phyloP scores from a whole-genome alignment of 768 basidiomycete genomes.

The Boletus rex-veris region DNA sequence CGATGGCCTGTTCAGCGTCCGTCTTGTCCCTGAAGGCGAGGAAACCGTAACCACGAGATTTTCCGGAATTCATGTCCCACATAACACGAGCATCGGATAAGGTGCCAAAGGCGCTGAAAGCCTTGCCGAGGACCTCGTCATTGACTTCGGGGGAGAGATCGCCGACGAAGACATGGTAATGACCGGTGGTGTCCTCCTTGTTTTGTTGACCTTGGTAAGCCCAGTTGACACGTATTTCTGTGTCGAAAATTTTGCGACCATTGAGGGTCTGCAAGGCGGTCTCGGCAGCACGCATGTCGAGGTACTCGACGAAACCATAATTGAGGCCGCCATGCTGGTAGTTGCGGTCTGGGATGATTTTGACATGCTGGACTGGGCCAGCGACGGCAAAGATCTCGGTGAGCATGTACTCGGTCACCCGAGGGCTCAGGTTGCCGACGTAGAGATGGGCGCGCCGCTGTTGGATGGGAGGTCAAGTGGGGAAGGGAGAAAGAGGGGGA shows the following conservation, averaged over 20 bases:
- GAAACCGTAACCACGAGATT: constrained; percentile 97
- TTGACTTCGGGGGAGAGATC: constrained; percentile 99
- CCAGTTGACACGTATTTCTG: constrained; percentile 99
- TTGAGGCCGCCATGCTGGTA: constrained; percentile 99
- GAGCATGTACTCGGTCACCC: constrained; percentile 99
- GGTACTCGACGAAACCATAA: constrained; percentile 99
- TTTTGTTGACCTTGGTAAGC: constrained; percentile 98
- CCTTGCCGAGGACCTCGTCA: constrained; percentile 94
- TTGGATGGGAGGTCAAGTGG: constrained; percentile 7
- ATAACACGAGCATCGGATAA: constrained; percentile 98
- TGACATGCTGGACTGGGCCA: constrained; percentile 96
- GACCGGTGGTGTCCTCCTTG: constrained; percentile 97
- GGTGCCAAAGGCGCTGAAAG: constrained; percentile 94
- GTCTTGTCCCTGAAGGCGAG: constrained; percentile 98
- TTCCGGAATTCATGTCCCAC: constrained; percentile 99
- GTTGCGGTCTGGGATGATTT: constrained; percentile 99
- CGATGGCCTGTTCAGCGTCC: constrained; percentile 98
- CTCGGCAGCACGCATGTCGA: constrained; percentile 97
- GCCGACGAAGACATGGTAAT: constrained; percentile 99
- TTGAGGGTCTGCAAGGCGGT: constrained; percentile 98
- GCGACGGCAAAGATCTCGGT: constrained; percentile 96
- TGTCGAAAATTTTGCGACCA: constrained; percentile 99
- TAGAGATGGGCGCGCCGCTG: constrained; percentile 96
- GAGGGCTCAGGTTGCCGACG: constrained; percentile 95
- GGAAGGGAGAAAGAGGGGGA: neutral